A percentile compares a stretch with the other conserved stretches of the same genome.
phyloP scores from a whole-genome alignment of 371 early-diverging fungal species.

The Mucor saturninus region DNA sequence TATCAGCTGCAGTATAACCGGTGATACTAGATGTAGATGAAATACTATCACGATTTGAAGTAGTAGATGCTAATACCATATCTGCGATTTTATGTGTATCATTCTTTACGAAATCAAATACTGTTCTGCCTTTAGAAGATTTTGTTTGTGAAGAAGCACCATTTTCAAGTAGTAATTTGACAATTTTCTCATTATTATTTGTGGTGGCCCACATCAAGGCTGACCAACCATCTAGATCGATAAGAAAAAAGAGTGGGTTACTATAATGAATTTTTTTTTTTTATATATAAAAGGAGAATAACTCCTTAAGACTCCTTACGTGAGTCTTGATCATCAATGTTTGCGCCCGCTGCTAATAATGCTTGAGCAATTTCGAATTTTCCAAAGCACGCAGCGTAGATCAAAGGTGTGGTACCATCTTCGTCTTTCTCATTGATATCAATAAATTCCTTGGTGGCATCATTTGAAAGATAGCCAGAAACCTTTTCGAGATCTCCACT shows the following conservation, averaged over 20 bases:
- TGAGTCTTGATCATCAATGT: slow-evolving; percentile 77
- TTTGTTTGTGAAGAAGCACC: slow-evolving; percentile 78
- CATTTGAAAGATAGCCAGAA: slow-evolving; percentile 37
- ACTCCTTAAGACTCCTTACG: slow-evolving; percentile 50
- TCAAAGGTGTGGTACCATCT: slow-evolving; percentile 84
- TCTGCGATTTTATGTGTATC: slow-evolving; percentile 55
- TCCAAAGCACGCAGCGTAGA: slow-evolving; percentile 90
- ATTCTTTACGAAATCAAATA: slow-evolving; percentile 57
- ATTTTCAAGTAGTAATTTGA: slow-evolving; percentile 71
- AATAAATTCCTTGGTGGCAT: slow-evolving; percentile 55
- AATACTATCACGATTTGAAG: slow-evolving; percentile 46
- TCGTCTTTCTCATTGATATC: slow-evolving; percentile 83
- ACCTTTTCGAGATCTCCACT: slow-evolving; percentile 95
- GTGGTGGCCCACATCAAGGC: slow-evolving; percentile 93
- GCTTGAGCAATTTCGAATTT: slow-evolving; percentile 69
- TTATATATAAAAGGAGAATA: neutral
- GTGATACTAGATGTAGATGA: slow-evolving; percentile 46
- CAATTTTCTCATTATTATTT: slow-evolving; percentile 78
- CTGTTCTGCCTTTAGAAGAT: slow-evolving; percentile 78
- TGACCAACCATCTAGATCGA: slow-evolving; percentile 82
- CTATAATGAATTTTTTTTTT: neutral
- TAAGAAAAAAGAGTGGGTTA: neutral
- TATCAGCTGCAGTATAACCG: slow-evolving; percentile 20
- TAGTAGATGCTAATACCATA: slow-evolving; percentile 55
- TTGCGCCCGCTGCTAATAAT: slow-evolving; percentile 76